phyloP scores from a whole-genome alignment of 2,329 filamentous ascomycete species.

The Clonostachys rosea region DNA sequence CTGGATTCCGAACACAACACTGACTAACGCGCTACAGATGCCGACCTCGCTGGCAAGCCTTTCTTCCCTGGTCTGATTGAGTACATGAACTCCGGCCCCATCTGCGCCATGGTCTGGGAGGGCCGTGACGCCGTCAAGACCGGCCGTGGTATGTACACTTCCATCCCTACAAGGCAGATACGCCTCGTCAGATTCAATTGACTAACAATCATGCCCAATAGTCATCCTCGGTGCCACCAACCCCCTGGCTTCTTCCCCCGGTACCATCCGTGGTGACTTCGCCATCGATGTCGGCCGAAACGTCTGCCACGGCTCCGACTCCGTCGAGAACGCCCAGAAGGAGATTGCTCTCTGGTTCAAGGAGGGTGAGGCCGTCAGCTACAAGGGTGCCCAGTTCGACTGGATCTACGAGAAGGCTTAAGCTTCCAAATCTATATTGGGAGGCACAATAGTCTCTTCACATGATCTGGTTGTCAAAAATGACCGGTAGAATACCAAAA shows the following conservation, averaged over 20 bases:
- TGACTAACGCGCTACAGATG: slow-evolving; percentile 44
- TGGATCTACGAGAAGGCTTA: slow-evolving; percentile 95
- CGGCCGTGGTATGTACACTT: slow-evolving; percentile 66
- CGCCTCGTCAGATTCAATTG: neutral
- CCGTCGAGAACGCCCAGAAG: slow-evolving; percentile 98
- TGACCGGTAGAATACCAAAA: neutral
- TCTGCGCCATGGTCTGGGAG: slow-evolving; percentile 99
- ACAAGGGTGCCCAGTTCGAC: slow-evolving; percentile 79
- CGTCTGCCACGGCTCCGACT: slow-evolving; percentile 99
- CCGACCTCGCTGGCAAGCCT: slow-evolving; percentile 85
- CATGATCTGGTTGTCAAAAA: neutral
- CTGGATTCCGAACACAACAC: slow-evolving; percentile 11
- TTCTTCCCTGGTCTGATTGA: slow-evolving; percentile 94
- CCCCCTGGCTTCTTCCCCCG: slow-evolving; percentile 88
- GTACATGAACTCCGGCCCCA: slow-evolving; percentile 89
- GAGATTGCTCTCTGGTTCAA: slow-evolving; percentile 99
- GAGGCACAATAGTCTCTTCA: neutral
- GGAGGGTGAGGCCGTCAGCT: slow-evolving; percentile 77
- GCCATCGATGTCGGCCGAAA: slow-evolving; percentile 84
- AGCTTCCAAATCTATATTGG: slow-evolving; percentile 8
- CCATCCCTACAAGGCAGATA: slow-evolving; percentile 4
- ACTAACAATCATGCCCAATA: slow-evolving; percentile 19
- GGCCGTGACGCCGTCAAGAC: slow-evolving; percentile 99
- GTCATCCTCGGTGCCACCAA: slow-evolving; percentile 98
- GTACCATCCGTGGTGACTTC: slow-evolving; percentile 96